Base-by-base conservation (phyloP, 768 basidiomycete genomes). In the Hygrophoropsis aurantiaca region DNA sequence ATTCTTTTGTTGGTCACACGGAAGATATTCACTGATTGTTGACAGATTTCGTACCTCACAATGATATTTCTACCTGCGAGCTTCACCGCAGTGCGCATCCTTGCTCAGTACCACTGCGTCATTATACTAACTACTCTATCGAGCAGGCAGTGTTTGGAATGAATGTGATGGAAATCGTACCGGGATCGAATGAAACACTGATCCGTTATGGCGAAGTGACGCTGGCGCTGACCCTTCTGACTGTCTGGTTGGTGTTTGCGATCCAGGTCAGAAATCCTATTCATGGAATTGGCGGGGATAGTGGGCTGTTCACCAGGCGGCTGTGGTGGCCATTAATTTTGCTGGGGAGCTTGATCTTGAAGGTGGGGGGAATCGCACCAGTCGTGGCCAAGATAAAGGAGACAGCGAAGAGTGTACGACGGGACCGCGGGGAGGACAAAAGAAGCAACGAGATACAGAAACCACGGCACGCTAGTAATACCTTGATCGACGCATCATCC, bases 61-160 rank as follows among this genome's bases (percentile, higher is more conserved):
- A 78, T 80, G 77, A 47, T 78, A 23, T 84, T 81, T 59, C 67
- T 83, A 16, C 81, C 82, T 1, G 74, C 76, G 8, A 67, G 72
- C 10, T 80, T 78, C 26, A 11, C 66, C 1, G 44, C 65, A n/a
- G 64, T 65, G 52, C 6, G 65, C 52, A 3, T 34, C 20, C 4
- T 13, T 33, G n/a, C 16, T 21, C 36, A 16, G n/a, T 16, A 30
- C 32, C 25, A 5, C 15, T 11, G 2, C 30, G 38, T 33, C 15
- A 36, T 4, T 32, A 2, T 30, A 10, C 26, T 39, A 10, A 52
- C 59, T 7, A 65, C 33, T 38, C 36, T 10, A 15, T 44, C 24
- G 58, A 65, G 24, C n/a, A 79, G 47, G 57, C 60, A 23, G 42
- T 58, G 15, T 62, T 63, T 40, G 50, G 58, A 24, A 58, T 64